Percentiles rank a stretch among this genome's conserved stretches.
These are phyloP conservation scores for Chlorella variabilis DNA, from an alignment of 163 green algal genomes.

Conservation along the genomic window DNA sequence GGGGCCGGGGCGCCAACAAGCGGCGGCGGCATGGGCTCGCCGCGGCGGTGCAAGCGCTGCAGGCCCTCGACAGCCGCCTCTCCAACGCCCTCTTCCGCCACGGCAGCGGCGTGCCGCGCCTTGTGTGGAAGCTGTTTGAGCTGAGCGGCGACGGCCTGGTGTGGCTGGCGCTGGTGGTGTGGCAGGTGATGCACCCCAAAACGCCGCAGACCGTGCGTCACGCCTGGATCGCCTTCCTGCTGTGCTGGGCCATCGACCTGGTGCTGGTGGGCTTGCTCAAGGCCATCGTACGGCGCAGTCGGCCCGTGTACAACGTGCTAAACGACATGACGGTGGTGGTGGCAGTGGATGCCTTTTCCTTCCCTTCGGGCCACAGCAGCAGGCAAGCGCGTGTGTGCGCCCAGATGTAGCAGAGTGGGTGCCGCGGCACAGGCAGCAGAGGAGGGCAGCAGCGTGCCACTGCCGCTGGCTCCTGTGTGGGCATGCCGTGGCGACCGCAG, in stretches of 20 bases:
- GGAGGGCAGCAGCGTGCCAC: too few relatives aligned
- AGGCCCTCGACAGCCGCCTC: slow-evolving; percentile 16
- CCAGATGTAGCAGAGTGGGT: too few relatives aligned
- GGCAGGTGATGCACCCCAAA: not conserved
- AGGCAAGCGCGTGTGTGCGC: too few relatives aligned
- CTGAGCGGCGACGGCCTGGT: slow-evolving; percentile 54
- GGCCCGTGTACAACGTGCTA: slow-evolving; percentile 63
- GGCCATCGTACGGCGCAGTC: slow-evolving; percentile 35
- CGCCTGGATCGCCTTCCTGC: slow-evolving; percentile 43
- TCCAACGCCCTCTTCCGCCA: slow-evolving; percentile 28
- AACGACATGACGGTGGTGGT: slow-evolving; percentile 65
- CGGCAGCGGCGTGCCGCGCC: slow-evolving; percentile 31
- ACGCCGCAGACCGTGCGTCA: not conserved
- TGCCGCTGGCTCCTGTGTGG: too few relatives aligned
- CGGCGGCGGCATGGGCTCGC: not conserved
- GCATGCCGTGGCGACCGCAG: too few relatives aligned
- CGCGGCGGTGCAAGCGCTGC: not conserved
- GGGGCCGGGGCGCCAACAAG: too few relatives aligned
- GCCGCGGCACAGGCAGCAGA: too few relatives aligned
- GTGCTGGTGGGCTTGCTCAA: slow-evolving; percentile 59
- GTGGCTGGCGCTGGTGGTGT: slow-evolving; percentile 42
- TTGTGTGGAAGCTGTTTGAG: slow-evolving; percentile 48
- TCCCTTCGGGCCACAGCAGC: slow-evolving; percentile 66
- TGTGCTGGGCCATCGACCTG: slow-evolving; percentile 49
- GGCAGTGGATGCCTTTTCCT: slow-evolving; percentile 66